Conservation (phyloP, 352 stramenopile genomes). For the Phytophthora aleatoria region DNA sequence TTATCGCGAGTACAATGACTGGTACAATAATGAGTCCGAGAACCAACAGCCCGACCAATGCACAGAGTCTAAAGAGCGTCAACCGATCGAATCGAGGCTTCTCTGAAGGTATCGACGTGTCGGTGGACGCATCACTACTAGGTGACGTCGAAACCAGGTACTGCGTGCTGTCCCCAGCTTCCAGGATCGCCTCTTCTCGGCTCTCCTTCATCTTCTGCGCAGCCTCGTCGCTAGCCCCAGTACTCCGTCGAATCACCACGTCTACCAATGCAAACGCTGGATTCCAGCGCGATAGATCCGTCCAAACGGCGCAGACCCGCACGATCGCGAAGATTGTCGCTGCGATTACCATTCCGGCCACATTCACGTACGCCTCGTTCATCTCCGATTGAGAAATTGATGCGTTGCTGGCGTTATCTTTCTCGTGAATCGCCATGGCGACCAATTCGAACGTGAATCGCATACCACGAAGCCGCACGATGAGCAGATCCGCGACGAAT, state of each 20-base stretch:
- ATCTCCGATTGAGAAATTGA: slow-evolving; percentile 34
- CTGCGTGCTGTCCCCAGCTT: slow-evolving; percentile 10
- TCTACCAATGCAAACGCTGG: slow-evolving; percentile 15
- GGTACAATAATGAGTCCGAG: slow-evolving; percentile 10
- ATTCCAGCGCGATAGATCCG: slow-evolving; percentile 41
- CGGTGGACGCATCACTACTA: slow-evolving; percentile 11
- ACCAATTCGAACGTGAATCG: slow-evolving; percentile 59
- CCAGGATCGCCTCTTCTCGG: neutral
- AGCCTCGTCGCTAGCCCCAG: neutral
- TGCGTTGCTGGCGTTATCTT: slow-evolving; percentile 31
- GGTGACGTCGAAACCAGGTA: slow-evolving; percentile 25
- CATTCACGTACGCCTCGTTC: slow-evolving; percentile 28
- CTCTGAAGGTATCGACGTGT: slow-evolving; percentile 1
- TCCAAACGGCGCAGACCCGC: slow-evolving; percentile 19
- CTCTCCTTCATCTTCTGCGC: neutral
- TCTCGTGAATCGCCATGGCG: slow-evolving; percentile 40
- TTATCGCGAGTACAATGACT: slow-evolving; percentile 16
- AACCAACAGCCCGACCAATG: neutral
- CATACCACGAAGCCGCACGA: slow-evolving; percentile 41
- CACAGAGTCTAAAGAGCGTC: slow-evolving; percentile 1
- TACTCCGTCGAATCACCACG: neutral
- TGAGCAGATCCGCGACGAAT: slow-evolving; percentile 42
- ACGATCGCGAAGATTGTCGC: slow-evolving; percentile 29
- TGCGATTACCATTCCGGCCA: slow-evolving; percentile 15
- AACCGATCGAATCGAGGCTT: neutral